Conservation (phyloP, 2,329 filamentous ascomycete species). For the Fonsecaea erecta region DNA sequence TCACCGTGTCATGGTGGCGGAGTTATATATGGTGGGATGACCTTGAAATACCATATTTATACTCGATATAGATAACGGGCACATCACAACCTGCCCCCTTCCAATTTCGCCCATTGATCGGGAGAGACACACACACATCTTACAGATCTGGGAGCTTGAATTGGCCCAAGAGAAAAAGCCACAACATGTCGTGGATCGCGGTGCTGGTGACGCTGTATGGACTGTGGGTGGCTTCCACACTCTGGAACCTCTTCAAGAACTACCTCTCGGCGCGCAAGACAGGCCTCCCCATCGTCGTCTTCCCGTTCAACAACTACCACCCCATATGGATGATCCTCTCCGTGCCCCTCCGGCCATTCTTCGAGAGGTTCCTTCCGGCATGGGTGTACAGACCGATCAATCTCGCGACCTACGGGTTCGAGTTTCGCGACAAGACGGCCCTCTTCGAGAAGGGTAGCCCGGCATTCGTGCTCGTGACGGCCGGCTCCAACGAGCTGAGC, state of each 20-base stretch:
- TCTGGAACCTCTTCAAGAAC: slow-evolving; percentile 32
- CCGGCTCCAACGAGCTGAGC: slow-evolving; percentile 36
- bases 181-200: slow-evolving; percentile 20
- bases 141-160: not conserved
- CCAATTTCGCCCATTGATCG: not conserved
- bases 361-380: slow-evolving; percentile 39
- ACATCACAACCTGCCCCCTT: no score
- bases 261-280: slow-evolving; percentile 39
- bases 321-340: slow-evolving; percentile 41
- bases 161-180: not conserved
- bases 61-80: no score
- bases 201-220: slow-evolving; percentile 6
- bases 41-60: not conserved
- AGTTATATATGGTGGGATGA: not conserved
- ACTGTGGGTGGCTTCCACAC: slow-evolving; percentile 18
- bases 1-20: not conserved
- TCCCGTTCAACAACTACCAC: slow-evolving; percentile 37
- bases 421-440: slow-evolving; percentile 40
- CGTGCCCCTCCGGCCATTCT: slow-evolving; percentile 33
- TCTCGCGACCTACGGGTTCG: slow-evolving; percentile 42
- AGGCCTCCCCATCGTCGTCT: slow-evolving; percentile 39
- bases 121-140: not conserved
- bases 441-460: slow-evolving; percentile 41
- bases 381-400: slow-evolving; percentile 39
- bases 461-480: slow-evolving; percentile 43